Evolutionary conservation across 768 basidiomycete species (phyloP).

Genomic region (Aureoboletus auriporus): DNA sequence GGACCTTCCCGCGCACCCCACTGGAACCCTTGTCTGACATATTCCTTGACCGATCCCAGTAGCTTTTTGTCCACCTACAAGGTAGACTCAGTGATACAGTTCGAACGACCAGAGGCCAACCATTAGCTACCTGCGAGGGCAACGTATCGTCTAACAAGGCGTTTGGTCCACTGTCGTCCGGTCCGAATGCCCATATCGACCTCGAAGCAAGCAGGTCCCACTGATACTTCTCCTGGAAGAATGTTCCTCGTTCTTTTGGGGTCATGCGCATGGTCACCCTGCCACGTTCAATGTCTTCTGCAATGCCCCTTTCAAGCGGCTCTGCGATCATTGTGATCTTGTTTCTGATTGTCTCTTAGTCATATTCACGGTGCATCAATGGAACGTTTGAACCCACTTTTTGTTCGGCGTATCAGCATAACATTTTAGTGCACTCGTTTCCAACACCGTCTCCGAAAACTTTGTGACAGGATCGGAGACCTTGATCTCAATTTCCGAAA

Average conservation of each 20-base stretch:
- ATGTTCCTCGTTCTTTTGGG: constrained; percentile 89
- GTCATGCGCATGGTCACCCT: constrained; percentile 93
- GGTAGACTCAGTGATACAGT: not conserved
- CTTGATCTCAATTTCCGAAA: constrained; percentile 99
- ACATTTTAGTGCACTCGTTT: constrained; percentile 96
- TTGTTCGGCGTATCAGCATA: constrained; percentile 99
- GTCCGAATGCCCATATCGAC: constrained; percentile 99
- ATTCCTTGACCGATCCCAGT: constrained; percentile 84
- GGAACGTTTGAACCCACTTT: constrained; percentile 54
- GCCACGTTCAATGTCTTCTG: constrained; percentile 94
- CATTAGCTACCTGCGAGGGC: constrained; percentile 71
- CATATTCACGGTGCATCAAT: constrained; percentile 5
- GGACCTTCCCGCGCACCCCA: constrained; percentile 99
- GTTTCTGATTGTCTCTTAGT: constrained; percentile 56
- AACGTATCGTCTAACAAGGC: constrained; percentile 93
- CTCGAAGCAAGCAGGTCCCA: constrained; percentile 97
- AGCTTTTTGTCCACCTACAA: constrained; percentile 88
- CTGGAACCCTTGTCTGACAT: constrained; percentile 98
- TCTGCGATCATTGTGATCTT: constrained; percentile 99
- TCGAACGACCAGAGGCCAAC: not conserved
- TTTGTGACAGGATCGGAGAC: constrained; percentile 98
- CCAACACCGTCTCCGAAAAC: constrained; percentile 97
- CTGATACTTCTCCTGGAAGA: constrained; percentile 96
- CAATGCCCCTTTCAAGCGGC: constrained; percentile 91
- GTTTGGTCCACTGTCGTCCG: constrained; percentile 93